Percentiles rank a stretch among this genome's conserved stretches.
phyloP scores from a whole-genome alignment of 768 basidiomycete genomes.

The Boletus rex-veris region DNA sequence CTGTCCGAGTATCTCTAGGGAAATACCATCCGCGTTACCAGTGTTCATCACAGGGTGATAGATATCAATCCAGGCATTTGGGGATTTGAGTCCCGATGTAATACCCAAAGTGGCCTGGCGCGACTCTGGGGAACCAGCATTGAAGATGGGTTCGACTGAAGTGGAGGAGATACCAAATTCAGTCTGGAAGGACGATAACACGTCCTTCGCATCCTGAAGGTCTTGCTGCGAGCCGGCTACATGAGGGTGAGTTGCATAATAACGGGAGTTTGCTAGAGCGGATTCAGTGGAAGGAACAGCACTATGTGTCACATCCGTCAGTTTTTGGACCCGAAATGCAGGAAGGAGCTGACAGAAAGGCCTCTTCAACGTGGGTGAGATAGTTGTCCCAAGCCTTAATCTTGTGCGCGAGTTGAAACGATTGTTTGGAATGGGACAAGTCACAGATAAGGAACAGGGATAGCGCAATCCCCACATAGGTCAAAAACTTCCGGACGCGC shows the following conservation, averaged over 20 bases:
- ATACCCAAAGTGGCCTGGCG: constrained; percentile 62
- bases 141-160: constrained; percentile 50
- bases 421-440: background rate
- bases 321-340: background rate
- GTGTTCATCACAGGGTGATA: constrained; percentile 90
- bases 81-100: constrained; percentile 43
- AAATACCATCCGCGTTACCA: constrained; percentile 53
- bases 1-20: constrained; percentile 60
- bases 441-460: constrained; percentile 12
- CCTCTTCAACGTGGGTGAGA: constrained; percentile 23
- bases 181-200: constrained; percentile 65
- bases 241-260: constrained; percentile 67
- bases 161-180: constrained; percentile 53
- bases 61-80: constrained; percentile 77
- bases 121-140: constrained; percentile 66
- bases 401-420: background rate
- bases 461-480: constrained; percentile 4
- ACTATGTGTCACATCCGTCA: constrained; percentile 28
- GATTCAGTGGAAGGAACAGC: constrained; percentile 55
- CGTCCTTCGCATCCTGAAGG: constrained; percentile 57
- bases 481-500: constrained; percentile 3
- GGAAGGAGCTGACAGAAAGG: constrained; percentile 34
- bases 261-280: constrained; percentile 53
- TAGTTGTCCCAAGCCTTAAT: constrained; percentile 15
- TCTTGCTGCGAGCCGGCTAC: constrained; percentile 65